Base-by-base conservation (phyloP, 2,329 filamentous ascomycete species). In the Fusarium tupiense region DNA sequence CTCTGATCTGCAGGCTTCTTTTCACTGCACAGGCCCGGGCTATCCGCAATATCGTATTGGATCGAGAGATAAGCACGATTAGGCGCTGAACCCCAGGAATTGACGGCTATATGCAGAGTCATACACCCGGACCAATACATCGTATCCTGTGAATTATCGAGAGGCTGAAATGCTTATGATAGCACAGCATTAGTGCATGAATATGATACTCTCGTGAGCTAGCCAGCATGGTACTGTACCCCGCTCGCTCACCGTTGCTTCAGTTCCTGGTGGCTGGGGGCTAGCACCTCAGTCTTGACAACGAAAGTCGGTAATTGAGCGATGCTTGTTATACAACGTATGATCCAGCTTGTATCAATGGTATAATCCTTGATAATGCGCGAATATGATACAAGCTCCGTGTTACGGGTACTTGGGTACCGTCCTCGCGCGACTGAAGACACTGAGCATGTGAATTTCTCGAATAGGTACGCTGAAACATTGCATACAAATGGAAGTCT, bases 181-280 rank as follows among this genome's bases (percentile, higher is more conserved):
- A 22, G 40, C 20, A 52, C 33, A n/a, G 9, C 38, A 29, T 40
- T 68, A 69, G 41, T 54, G 47, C 56, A 54, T 69, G 16, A 44
- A 63, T 61, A 37, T 40, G 56, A 44, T 44, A 38, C 37, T 47
- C 35, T 35, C 41, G 13, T 47, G 53, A 31, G 26, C 44, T 53
- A 16, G 22, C 11, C 29, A 13, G 22, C 29, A 33, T 43, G 52
- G 26, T 29, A 43, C 29, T n/a, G 37, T 40, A 29, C 65, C 64
- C 64, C 64, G 37, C 64, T 67, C 38, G 10, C 65, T 68, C 66
- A 63, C 56, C 66, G 56, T 52, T 24, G 20, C 47, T 26, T 38
- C 54, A 44, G 31, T 68, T 16, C n/a, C 26, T 54, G 56, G 64
- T 54, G 64, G 66, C 56, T 61, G 47, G 41, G 37, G 22, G 49